Evolutionary conservation across 306 rosid genomes (phyloP).

Genomic region (Erythrophleum fordii): DNA sequence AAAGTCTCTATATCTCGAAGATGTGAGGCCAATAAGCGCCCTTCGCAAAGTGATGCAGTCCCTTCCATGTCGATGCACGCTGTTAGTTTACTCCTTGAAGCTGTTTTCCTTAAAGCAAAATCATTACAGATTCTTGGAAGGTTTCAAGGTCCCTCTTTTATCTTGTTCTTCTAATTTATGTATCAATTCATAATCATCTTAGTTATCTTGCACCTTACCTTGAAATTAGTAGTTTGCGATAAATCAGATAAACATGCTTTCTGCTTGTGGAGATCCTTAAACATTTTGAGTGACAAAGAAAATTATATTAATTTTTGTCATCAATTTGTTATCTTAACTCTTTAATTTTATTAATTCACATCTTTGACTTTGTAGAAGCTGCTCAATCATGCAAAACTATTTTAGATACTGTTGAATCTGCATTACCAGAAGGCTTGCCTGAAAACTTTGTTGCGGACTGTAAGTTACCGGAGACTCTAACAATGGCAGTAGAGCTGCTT

Average conservation of each 20-base stretch:
- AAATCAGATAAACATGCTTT: background rate
- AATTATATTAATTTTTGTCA: background rate
- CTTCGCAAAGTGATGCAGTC: slow-evolving; percentile 58
- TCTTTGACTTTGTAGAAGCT: slow-evolving; percentile 66
- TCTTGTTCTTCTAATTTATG: slow-evolving; percentile 15
- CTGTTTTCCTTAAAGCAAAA: slow-evolving; percentile 83
- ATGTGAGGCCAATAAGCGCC: slow-evolving; percentile 59
- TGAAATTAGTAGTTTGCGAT: background rate
- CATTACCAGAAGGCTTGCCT: slow-evolving; percentile 86
- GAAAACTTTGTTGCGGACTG: slow-evolving; percentile 64
- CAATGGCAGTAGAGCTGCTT: slow-evolving; percentile 75
- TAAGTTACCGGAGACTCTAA: slow-evolving; percentile 73
- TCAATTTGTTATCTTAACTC: background rate
- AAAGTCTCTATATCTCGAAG: slow-evolving; percentile 70
- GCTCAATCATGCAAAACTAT: slow-evolving; percentile 82
- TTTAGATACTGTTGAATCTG: slow-evolving; percentile 81
- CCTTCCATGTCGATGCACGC: slow-evolving; percentile 90
- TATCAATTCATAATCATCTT: slow-evolving; percentile 8
- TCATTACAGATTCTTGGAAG: slow-evolving; percentile 78
- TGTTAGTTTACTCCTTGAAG: slow-evolving; percentile 89
- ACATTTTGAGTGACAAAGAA: background rate
- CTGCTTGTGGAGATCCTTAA: no score
- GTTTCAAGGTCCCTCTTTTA: slow-evolving; percentile 68
- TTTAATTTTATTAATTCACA: background rate
- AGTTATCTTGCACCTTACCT: slow-evolving; percentile 23